Evolutionary conservation across 2,329 filamentous ascomycete species (phyloP).

Genomic region (Claviceps sp.): DNA sequence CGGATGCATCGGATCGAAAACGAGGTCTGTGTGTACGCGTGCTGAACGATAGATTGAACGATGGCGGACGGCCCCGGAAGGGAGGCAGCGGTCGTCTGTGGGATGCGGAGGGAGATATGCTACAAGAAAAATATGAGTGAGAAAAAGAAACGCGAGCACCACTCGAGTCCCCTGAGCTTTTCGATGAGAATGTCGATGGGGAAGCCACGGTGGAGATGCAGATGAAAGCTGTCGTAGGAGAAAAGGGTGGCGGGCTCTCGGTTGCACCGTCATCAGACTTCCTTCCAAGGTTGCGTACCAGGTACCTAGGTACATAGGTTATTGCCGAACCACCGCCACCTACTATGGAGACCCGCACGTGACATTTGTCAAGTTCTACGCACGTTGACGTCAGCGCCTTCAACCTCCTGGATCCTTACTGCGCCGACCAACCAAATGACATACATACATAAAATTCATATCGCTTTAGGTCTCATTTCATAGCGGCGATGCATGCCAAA

Average conservation of each 20-base stretch:
- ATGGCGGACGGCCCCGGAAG: background rate
- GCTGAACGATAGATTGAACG: background rate
- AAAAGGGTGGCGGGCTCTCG: slow-evolving; percentile 10
- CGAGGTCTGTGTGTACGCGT: background rate
- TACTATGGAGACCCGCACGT: slow-evolving; percentile 15
- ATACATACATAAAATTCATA: too few species aligned
- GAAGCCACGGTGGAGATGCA: slow-evolving; percentile 17
- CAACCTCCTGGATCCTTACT: too few species aligned
- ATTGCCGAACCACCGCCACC: background rate
- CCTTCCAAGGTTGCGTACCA: background rate
- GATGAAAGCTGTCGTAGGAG: background rate
- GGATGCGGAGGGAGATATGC: background rate
- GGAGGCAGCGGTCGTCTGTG: background rate
- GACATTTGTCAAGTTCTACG: slow-evolving; percentile 6
- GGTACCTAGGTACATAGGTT: too few species aligned
- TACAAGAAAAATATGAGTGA: background rate
- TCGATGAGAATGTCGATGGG: slow-evolving; percentile 9
- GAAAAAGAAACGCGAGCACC: background rate
- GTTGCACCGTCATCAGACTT: slow-evolving; percentile 11
- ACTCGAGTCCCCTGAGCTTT: background rate
- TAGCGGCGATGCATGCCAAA: background rate
- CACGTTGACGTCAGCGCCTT: too few species aligned
- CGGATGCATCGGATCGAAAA: slow-evolving; percentile 23
- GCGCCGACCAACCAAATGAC: background rate
- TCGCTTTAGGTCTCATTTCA: background rate